Evolutionary conservation across 2,329 filamentous ascomycete species (phyloP).

Genomic region (Esteya vermicola): DNA sequence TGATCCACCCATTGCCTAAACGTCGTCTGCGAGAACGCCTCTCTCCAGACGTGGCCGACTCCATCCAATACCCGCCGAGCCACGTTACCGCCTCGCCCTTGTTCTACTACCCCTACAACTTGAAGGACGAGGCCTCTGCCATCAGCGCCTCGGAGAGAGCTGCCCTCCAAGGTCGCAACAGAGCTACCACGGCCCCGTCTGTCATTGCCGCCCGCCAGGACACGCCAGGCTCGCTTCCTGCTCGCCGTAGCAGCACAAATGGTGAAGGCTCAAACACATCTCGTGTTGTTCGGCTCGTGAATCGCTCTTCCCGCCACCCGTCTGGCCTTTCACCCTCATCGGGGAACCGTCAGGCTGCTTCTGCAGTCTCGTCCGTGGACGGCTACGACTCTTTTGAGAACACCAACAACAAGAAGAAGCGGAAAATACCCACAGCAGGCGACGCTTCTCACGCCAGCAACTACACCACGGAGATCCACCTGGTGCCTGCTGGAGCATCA

Average conservation of each 20-base stretch:
- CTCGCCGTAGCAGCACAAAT: slow-evolving; percentile 37
- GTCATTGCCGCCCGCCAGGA: background rate
- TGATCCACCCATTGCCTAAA: slow-evolving; percentile 85
- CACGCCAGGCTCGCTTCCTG: background rate
- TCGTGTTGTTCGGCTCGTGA: slow-evolving; percentile 5
- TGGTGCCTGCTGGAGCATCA: slow-evolving; percentile 16
- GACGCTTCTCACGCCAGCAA: slow-evolving; percentile 39
- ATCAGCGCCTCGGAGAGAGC: slow-evolving; percentile 26
- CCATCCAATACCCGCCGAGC: slow-evolving; percentile 68
- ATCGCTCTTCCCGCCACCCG: slow-evolving; percentile 1
- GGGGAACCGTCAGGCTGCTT: slow-evolving; percentile 33
- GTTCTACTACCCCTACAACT: slow-evolving; percentile 58
- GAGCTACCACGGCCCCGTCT: background rate
- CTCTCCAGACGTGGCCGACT: slow-evolving; percentile 68
- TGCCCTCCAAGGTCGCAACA: background rate
- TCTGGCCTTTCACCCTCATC: slow-evolving; percentile 2
- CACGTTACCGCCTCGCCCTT: slow-evolving; percentile 58
- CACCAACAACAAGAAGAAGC: slow-evolving; percentile 98
- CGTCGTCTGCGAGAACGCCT: slow-evolving; percentile 77
- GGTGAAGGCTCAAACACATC: slow-evolving; percentile 27
- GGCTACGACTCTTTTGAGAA: slow-evolving; percentile 97
- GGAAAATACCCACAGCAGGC: slow-evolving; percentile 87
- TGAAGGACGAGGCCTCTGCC: slow-evolving; percentile 29
- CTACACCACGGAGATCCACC: slow-evolving; percentile 22
- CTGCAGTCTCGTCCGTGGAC: slow-evolving; percentile 59